A percentile compares a stretch with the other conserved stretches of the same genome.
phyloP scores from a whole-genome alignment of 1,284 basidiomycete species.

The Entoloma clypeatum region DNA sequence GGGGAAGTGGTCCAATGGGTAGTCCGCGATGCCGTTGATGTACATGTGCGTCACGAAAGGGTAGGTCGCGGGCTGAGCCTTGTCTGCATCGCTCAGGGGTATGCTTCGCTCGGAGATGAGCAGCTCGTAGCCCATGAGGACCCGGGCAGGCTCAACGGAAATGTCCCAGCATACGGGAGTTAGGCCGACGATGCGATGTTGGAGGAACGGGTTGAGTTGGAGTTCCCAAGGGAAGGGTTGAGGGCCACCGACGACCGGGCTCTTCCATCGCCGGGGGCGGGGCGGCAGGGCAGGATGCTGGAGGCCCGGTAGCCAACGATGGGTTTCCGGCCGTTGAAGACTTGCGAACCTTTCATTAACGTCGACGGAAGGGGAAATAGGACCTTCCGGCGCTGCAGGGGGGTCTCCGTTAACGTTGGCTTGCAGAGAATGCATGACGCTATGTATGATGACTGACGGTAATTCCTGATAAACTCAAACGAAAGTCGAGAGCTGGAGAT shows the following conservation, averaged over 20 bases:
- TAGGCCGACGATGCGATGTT: conserved; percentile 40
- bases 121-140: conserved; percentile 29
- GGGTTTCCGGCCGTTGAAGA: conserved; percentile 39
- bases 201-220: conserved; percentile 52
- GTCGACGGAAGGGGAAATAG: conserved; percentile 23
- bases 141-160: conserved; percentile 21
- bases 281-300: conserved; percentile 47
- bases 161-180: conserved; percentile 50
- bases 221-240: conserved; percentile 43
- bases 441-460: conserved; percentile 29
- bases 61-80: conserved; percentile 53
- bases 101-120: conserved; percentile 22
- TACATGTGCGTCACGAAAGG: conserved; percentile 53
- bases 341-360: conserved; percentile 34
- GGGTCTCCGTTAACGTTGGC: conserved; percentile 1
- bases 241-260: conserved; percentile 32
- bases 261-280: conserved; percentile 42
- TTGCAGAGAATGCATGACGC: conserved; percentile 2
- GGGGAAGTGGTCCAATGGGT: conserved; percentile 40
- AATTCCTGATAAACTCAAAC: conserved; percentile 33
- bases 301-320: conserved; percentile 45
- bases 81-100: conserved; percentile 36
- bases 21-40: conserved; percentile 49
- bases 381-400: conserved; percentile 18
- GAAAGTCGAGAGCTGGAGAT: too few relatives aligned